Evolutionary conservation across 306 rosid genomes (phyloP), one percentile per base, ranked within the genome.

Genomic region (Citrullus mucosospermus): DNA sequence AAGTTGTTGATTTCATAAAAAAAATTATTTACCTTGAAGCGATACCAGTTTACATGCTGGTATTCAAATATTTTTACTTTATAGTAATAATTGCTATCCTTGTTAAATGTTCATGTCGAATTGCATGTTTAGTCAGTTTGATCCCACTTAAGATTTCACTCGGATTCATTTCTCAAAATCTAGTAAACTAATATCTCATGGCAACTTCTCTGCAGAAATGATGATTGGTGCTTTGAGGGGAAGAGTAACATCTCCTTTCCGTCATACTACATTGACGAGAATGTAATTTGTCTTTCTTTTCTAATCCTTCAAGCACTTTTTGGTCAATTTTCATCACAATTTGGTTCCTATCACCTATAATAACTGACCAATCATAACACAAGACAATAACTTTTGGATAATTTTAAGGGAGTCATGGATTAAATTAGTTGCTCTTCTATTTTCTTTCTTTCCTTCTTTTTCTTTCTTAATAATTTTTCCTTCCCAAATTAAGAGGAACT

Each of bases 261-360:
- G 5, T 95, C 99, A 28, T 95, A 95, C 91, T 92, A 95, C 82
- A 92, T 95, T 85, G 97, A 95, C 82, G 97, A 95, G 90, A 91
- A 91, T 91, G 97, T 92, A 91, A 89, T 84, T 67, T 86, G 62
- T 83, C 87, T 80, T 75, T 77, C 75, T 13, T 62, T 30, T 74
- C 17, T 75, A 78, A 78, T 60, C 17, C 46, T 76, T 48, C 58
- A 36, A 79, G 70, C 28, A 4, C 50, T 51, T 30, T 56, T 10
- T 14, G 25, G 76, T 48, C 76, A 25, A 46, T 44, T 46, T 48
- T 7, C 22, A 20, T 46, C 13, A 22, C 57, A 15, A 44, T 22
- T 72, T 50, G 41, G 39, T 28, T 73, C 77, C 6, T 18, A 51
- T 73, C 17, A 25, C 6, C 11, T 20, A 46, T 12, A 30, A 51